Evolutionary conservation across 2,329 filamentous ascomycete species (phyloP), one percentile per base, ranked within the genome.

Genomic region (Conoideocrella luteorostrata): DNA sequence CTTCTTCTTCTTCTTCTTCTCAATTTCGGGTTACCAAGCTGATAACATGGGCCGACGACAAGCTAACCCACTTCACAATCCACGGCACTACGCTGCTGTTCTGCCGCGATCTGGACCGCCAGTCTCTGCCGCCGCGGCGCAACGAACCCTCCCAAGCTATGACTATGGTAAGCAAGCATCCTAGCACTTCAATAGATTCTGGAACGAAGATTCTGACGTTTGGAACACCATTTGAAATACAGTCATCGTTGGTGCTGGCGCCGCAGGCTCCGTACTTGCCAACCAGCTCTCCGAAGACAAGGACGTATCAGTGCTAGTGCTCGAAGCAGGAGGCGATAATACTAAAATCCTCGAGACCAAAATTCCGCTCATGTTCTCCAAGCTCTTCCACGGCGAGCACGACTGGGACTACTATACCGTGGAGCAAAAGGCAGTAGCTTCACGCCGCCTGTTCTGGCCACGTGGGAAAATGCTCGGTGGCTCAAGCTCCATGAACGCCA

Each of bases 201-300:
- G n/a, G n/a, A n/a, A n/a, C n/a, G n/a, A n/a, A n/a, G n/a, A n/a
- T n/a, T n/a, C n/a, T n/a, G n/a, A n/a, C n/a, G n/a, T n/a, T n/a
- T n/a, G n/a, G n/a, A n/a, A n/a, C n/a, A n/a, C n/a, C n/a, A n/a
- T 4, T 30, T 30, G 7, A 12, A 12, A 7, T 9, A 26, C 28
- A 53, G 50, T 59, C 17, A 50, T 59, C 34, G 52, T 58, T 4
- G 57, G 59, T 15, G 57, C 54, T 21, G 59, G 59, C 3, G 50
- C 52, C 1, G 56, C 58, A 0, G 58, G 59, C 22, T 48, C 56
- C n/a, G 56, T 61, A 11, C 50, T 62, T 26, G 59, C 57, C 12
- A 53, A 49, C 39, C 53, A 56, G 41, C 53, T 59, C 10, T 56
- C 55, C 12, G 52, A 59, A 32, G 52, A 60, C 41, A 37, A 41